Conservation (phyloP, 345 rosid species). For the Gossypium rotundifolium region DNA sequence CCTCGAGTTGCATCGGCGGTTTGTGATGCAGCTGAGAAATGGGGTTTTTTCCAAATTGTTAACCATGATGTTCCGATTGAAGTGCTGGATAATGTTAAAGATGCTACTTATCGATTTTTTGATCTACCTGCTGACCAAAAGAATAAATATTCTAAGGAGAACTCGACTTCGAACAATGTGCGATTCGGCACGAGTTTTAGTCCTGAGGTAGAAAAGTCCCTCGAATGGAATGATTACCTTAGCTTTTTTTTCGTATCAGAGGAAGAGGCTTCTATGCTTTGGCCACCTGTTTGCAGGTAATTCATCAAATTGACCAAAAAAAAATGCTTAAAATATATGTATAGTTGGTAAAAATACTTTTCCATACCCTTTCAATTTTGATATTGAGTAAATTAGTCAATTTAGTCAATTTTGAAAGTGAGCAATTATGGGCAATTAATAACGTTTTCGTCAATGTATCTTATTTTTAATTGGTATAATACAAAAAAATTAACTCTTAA, state of each 20-base stretch:
- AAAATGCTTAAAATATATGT: not conserved
- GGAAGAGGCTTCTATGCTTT: conserved; percentile 24
- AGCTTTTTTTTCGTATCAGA: conserved; percentile 28
- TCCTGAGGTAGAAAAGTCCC: conserved; percentile 14
- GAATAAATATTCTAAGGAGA: conserved; percentile 21
- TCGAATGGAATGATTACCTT: conserved; percentile 25
- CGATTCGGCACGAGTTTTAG: conserved; percentile 27
- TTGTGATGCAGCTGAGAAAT: conserved; percentile 24
- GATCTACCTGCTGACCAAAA: conserved; percentile 23
- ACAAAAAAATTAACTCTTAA: no score
- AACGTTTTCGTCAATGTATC: no score
- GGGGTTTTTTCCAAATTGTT: no score
- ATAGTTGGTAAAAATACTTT: no score
- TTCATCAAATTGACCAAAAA: not conserved
- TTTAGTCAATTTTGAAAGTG: no score
- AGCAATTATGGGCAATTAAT: no score
- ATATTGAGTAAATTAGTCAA: no score
- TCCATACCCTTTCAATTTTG: no score
- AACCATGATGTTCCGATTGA: conserved; percentile 9
- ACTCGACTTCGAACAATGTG: conserved; percentile 16
- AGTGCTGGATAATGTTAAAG: conserved; percentile 18
- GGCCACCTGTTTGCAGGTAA: conserved; percentile 35
- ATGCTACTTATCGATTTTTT: conserved; percentile 24
- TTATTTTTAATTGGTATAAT: no score
- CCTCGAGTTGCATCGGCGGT: conserved; percentile 16